phyloP scores from a whole-genome alignment of 768 basidiomycete genomes.

The Mycena crocata region DNA sequence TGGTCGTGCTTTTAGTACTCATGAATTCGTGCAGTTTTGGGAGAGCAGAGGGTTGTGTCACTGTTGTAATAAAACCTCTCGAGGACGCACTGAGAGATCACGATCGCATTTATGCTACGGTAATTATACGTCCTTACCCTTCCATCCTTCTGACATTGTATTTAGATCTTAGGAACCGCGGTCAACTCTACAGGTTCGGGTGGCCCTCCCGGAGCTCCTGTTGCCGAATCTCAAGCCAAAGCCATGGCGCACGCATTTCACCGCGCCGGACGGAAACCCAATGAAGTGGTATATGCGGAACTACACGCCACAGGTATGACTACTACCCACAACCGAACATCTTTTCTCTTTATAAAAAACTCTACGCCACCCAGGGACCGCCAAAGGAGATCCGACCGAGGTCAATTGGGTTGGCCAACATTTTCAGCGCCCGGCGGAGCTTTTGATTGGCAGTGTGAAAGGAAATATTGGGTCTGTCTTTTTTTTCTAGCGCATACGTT shows the following conservation, averaged over 20 bases:
- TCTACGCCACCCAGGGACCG: constrained; percentile 40
- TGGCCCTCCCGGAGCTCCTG: constrained; percentile 53
- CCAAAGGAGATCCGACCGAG: constrained; percentile 62
- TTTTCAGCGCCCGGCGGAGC: constrained; percentile 46
- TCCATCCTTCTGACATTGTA: neutral
- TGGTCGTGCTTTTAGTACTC: constrained; percentile 33
- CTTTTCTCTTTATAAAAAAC: neutral
- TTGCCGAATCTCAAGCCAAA: constrained; percentile 50
- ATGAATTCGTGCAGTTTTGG: constrained; percentile 44
- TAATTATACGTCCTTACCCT: constrained; percentile 32
- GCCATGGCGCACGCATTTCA: constrained; percentile 53
- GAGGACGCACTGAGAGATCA: constrained; percentile 50
- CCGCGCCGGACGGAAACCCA: constrained; percentile 43
- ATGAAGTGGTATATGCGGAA: constrained; percentile 61
- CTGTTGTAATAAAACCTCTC: constrained; percentile 54
- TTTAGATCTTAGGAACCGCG: constrained; percentile 53
- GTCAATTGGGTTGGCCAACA: constrained; percentile 60
- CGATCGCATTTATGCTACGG: constrained; percentile 55
- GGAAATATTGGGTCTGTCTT: constrained; percentile 57
- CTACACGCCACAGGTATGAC: constrained; percentile 60
- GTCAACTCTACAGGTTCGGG: constrained; percentile 51
- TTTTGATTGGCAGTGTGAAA: constrained; percentile 59
- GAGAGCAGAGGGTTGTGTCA: constrained; percentile 52
- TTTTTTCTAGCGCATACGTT: neutral
- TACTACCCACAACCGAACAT: neutral